phyloP scores from a whole-genome alignment of 2,329 filamentous ascomycete species.

The Fusarium sp. region DNA sequence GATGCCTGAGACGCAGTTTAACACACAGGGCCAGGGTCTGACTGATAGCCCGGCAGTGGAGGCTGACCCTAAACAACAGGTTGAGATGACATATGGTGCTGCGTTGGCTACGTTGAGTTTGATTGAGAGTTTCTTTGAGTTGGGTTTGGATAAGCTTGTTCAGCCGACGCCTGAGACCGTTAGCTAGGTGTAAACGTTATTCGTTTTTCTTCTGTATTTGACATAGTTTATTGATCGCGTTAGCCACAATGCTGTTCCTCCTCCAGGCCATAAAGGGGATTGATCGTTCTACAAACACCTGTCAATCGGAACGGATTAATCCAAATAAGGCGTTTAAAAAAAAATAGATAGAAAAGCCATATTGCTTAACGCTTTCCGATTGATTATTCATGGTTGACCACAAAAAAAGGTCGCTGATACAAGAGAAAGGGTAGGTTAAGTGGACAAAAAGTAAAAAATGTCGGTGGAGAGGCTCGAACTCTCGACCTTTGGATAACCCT shows the following conservation, averaged over 20 bases:
- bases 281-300: too few species aligned
- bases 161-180: too few species aligned
- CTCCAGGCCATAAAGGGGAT: too few species aligned
- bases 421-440: not conserved
- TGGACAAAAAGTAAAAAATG: not conserved
- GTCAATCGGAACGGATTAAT: too few species aligned
- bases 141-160: not conserved
- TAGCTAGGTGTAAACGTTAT: too few species aligned
- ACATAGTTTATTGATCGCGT: too few species aligned
- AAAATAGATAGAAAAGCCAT: too few species aligned
- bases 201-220: too few species aligned
- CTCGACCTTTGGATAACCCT: slow-evolving; percentile 38
- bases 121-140: slow-evolving; percentile 3
- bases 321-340: too few species aligned
- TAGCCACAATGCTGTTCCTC: too few species aligned
- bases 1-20: not conserved
- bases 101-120: not conserved
- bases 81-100: not conserved
- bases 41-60: not conserved
- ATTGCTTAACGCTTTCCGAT: too few species aligned
- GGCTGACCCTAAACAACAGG: not conserved
- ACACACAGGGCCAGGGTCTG: not conserved
- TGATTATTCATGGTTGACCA: too few species aligned
- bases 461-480: slow-evolving; percentile 38
- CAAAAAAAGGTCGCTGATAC: not conserved